Conservation (phyloP, 164 flowering plant species). For the Amborella trichopoda region DNA sequence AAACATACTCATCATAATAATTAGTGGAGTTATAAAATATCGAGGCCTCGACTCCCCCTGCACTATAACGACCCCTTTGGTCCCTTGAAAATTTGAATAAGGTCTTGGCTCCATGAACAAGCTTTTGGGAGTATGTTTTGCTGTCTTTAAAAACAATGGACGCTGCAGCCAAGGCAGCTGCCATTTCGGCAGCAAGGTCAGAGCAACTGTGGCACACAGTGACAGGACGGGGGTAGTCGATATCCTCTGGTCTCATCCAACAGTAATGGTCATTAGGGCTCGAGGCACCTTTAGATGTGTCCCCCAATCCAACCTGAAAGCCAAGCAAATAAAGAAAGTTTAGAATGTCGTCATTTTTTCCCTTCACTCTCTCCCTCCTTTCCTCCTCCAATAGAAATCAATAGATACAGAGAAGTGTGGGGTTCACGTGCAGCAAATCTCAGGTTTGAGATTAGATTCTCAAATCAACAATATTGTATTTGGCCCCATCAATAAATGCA, state of each 20-base stretch:
- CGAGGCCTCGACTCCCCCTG: constrained; percentile 40
- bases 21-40: constrained; percentile 71
- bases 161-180: constrained; percentile 93
- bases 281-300: constrained; percentile 52
- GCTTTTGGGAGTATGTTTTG: constrained; percentile 85
- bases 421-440: too few species aligned
- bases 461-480: too few species aligned
- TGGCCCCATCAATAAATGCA: too few species aligned
- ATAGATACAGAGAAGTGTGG: too few species aligned
- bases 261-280: constrained; percentile 87
- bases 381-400: too few species aligned
- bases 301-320: constrained; percentile 27
- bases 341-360: too few species aligned
- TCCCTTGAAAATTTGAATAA: constrained; percentile 67
- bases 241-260: constrained; percentile 97
- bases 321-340: too few species aligned
- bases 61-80: constrained; percentile 77
- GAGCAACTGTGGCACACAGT: constrained; percentile 56
- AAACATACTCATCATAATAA: constrained; percentile 89
- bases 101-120: constrained; percentile 85
- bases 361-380: too few species aligned
- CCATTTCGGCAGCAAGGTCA: constrained; percentile 96
- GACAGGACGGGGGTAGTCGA: constrained; percentile 70
- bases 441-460: too few species aligned
- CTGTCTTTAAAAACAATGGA: constrained; percentile 95